Evolutionary conservation across 768 basidiomycete species (phyloP).

Genomic region (Macrolepiota fuliginosa): DNA sequence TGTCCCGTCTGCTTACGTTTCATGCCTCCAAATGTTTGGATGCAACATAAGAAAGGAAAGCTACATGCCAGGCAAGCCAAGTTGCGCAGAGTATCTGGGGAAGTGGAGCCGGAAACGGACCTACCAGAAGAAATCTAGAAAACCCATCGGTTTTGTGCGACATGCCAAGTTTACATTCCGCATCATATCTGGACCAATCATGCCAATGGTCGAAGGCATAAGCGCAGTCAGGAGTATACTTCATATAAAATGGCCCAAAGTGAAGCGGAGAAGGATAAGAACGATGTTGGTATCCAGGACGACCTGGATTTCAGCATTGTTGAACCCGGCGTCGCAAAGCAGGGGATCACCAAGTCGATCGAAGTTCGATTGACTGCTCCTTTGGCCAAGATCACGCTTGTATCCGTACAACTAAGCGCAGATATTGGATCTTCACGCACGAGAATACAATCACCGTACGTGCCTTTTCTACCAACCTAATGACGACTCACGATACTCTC

Average conservation of each 20-base stretch:
- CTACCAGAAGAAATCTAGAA: background rate
- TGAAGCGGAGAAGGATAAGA: conserved; percentile 53
- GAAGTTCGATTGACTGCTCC: conserved; percentile 27
- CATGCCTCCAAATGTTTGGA: background rate
- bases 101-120: conserved; percentile 1
- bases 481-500: background rate
- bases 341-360: conserved; percentile 9
- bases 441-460: conserved; percentile 7
- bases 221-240: background rate
- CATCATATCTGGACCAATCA: background rate
- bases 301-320: conserved; percentile 51
- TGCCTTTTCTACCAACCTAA: background rate
- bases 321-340: conserved; percentile 28
- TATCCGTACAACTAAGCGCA: background rate
- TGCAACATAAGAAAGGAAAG: background rate
- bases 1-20: background rate
- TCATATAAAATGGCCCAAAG: conserved; percentile 39
- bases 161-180: background rate
- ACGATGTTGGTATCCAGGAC: conserved; percentile 44
- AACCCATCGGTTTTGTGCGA: background rate
- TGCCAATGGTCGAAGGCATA: background rate
- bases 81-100: background rate
- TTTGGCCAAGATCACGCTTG: conserved; percentile 23
- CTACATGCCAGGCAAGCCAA: background rate
- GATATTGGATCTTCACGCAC: background rate